phyloP scores from a whole-genome alignment of 164 flowering plant genomes.

The Echeveria elegans region DNA sequence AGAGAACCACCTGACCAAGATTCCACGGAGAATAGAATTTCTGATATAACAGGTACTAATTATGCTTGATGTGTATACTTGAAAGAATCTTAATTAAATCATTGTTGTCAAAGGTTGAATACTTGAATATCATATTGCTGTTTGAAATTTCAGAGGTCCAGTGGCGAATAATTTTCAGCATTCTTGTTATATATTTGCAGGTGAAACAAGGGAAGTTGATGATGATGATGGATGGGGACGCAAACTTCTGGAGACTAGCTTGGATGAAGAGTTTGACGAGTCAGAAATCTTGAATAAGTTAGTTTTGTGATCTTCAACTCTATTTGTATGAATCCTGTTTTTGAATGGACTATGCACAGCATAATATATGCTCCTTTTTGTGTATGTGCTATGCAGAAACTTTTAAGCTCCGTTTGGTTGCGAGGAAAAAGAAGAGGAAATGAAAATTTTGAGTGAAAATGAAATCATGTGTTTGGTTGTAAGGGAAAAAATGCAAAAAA shows the following conservation, averaged over 20 bases:
- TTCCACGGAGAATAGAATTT: no score
- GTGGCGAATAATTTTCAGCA: background rate
- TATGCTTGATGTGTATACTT: background rate
- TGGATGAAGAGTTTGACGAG: constrained; percentile 82
- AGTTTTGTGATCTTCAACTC: background rate
- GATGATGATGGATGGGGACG: constrained; percentile 84
- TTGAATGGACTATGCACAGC: constrained; percentile 26
- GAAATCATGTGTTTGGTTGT: no score
- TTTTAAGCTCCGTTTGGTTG: no score
- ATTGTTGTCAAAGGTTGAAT: background rate
- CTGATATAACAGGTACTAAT: constrained; percentile 44
- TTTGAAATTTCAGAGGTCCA: background rate
- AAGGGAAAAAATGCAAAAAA: no score
- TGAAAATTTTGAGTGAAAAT: no score
- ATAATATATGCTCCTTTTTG: no score
- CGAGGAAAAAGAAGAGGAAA: no score
- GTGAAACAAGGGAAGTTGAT: constrained; percentile 52
- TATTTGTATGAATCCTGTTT: background rate
- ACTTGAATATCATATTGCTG: background rate
- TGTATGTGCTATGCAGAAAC: no score
- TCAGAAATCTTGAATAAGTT: constrained; percentile 20
- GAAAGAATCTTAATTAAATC: background rate
- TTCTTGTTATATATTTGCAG: background rate
- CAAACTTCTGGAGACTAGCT: constrained; percentile 46
- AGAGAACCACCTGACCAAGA: constrained; percentile 63